Percentiles rank a stretch among this genome's conserved stretches.
These are phyloP conservation scores for Garcia nutans DNA, from an alignment of 345 rosid species.

Conservation along the genomic window DNA sequence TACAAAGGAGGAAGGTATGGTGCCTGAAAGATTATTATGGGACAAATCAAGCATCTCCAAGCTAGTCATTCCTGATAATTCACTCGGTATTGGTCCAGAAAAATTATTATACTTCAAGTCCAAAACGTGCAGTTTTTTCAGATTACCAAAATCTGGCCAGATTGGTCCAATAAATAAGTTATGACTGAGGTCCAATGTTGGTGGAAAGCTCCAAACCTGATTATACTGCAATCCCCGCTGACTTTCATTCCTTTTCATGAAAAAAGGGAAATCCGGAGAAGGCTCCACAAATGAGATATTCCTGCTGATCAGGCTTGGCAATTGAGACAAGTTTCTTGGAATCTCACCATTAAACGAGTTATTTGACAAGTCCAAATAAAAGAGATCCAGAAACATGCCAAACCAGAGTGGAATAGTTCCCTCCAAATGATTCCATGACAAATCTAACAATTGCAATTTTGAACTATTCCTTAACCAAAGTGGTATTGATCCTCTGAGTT, in stretches of 20 bases:
- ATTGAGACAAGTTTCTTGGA: slow-evolving; percentile 47
- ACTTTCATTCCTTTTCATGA: slow-evolving; percentile 51
- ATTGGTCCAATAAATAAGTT: slow-evolving; percentile 20
- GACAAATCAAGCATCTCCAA: slow-evolving; percentile 27
- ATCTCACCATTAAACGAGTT: slow-evolving; percentile 57
- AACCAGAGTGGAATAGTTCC: slow-evolving; percentile 60
- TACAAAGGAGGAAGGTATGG: slow-evolving; percentile 18
- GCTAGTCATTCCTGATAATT: slow-evolving; percentile 27
- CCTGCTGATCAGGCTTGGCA: slow-evolving; percentile 45
- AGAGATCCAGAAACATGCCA: slow-evolving; percentile 41
- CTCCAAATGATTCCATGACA: slow-evolving; percentile 67
- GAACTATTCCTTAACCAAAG: slow-evolving; percentile 53
- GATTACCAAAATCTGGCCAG: slow-evolving; percentile 24
- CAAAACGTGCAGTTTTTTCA: slow-evolving; percentile 21
- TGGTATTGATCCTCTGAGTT: slow-evolving; percentile 62
- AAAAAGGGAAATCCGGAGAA: slow-evolving; percentile 58
- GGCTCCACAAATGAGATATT: slow-evolving; percentile 50
- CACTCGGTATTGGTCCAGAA: slow-evolving; percentile 24
- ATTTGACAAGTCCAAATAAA: slow-evolving; percentile 71
- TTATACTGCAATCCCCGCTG: slow-evolving; percentile 56
- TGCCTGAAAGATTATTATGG: slow-evolving; percentile 23
- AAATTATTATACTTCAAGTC: slow-evolving; percentile 14
- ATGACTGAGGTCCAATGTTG: slow-evolving; percentile 17
- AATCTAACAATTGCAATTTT: slow-evolving; percentile 71
- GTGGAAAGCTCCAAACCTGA: slow-evolving; percentile 40